These are phyloP conservation scores for Metarhizium anisopliae DNA, from an alignment of 2,329 filamentous ascomycete species.

Conservation along the genomic window DNA sequence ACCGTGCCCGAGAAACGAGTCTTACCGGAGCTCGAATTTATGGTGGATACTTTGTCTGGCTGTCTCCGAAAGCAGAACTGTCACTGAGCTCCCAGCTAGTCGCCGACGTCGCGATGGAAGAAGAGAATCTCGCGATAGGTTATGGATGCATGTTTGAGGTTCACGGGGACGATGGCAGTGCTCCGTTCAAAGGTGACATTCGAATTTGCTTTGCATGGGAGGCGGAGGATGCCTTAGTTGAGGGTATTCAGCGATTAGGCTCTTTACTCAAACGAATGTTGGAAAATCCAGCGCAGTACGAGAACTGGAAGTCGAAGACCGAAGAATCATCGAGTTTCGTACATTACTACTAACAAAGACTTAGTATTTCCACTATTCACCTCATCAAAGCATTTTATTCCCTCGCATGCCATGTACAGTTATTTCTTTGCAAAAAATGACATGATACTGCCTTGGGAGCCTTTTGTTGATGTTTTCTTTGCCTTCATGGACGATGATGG, in stretches of 20 bases:
- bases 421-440: constrained; percentile 83
- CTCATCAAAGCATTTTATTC: neutral
- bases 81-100: constrained; percentile 43
- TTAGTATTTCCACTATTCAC: neutral
- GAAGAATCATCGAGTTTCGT: constrained; percentile 6
- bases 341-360: constrained; percentile 14
- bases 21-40: constrained; percentile 40
- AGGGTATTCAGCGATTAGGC: constrained; percentile 58
- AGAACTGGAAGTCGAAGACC: neutral
- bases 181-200: constrained; percentile 49
- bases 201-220: constrained; percentile 68
- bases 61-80: constrained; percentile 47
- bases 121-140: constrained; percentile 60
- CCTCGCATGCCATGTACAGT: neutral
- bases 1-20: constrained; percentile 30
- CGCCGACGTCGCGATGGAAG: constrained; percentile 46
- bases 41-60: constrained; percentile 84
- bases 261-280: constrained; percentile 29
- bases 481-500: constrained; percentile 39
- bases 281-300: constrained; percentile 18
- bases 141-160: constrained; percentile 64
- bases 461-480: constrained; percentile 50
- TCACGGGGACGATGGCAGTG: constrained; percentile 41
- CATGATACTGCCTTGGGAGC: constrained; percentile 74
- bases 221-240: constrained; percentile 52